A percentile compares a stretch with the other conserved stretches of the same genome.
Conservation (phyloP, 176 grass and related monocot species). For the Tuctoria greenei region DNA sequence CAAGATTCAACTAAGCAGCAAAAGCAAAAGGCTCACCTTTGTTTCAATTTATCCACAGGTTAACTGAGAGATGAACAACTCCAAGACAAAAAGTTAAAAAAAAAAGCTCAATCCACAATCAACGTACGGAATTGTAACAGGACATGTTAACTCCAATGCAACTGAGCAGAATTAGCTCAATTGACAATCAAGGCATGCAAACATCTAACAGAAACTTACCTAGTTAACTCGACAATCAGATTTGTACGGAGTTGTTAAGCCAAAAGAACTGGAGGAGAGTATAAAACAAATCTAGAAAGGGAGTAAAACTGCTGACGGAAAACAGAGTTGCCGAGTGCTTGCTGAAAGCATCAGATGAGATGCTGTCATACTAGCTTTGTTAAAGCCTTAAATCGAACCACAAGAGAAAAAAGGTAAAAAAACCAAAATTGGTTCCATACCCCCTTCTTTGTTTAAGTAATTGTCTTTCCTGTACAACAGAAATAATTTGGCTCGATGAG, state of each 20-base stretch:
- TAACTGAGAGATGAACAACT: not conserved
- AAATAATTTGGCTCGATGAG: conserved; percentile 41
- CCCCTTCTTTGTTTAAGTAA: not conserved
- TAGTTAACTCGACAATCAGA: not conserved
- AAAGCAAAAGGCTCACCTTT: not conserved
- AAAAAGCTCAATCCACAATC: not conserved
- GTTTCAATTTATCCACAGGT: conserved; percentile 1
- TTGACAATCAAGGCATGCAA: not conserved
- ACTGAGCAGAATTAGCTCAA: not conserved
- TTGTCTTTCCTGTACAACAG: conserved; percentile 44
- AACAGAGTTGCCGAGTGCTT: conserved; percentile 4
- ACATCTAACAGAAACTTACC: not conserved
- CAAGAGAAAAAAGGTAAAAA: conserved; percentile 7
- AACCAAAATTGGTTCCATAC: not conserved
- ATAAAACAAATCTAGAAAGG: not conserved
- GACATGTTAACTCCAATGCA: not conserved
- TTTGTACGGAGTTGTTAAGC: not conserved
- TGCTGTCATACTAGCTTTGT: not conserved
- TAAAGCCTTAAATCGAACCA: conserved; percentile 21
- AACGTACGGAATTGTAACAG: not conserved
- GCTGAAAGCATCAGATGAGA: not conserved
- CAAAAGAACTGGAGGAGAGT: not conserved
- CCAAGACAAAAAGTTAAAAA: not conserved
- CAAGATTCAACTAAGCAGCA: conserved; percentile 4
- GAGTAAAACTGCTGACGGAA: not conserved